phyloP scores from a whole-genome alignment of 164 flowering plant species.

The Kalanchoe fedtschenkoi region DNA sequence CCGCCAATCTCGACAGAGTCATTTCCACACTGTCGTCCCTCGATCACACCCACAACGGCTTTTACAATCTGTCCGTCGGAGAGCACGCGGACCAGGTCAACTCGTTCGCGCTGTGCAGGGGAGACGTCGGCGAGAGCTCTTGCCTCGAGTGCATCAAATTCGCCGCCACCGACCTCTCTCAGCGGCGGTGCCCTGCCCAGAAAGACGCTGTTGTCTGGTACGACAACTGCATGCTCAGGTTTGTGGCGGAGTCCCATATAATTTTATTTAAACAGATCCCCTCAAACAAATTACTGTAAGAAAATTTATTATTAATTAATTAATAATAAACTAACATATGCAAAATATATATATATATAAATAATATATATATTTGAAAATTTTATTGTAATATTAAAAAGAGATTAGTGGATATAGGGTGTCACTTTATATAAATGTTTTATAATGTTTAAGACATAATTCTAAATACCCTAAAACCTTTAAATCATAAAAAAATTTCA shows the following conservation, averaged over 20 bases:
- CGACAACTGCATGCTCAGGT: conserved; percentile 5
- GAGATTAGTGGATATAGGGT: too few relatives aligned
- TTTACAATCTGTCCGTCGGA: conserved; percentile 16
- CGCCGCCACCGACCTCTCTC: not conserved
- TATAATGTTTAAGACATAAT: too few relatives aligned
- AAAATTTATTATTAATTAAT: too few relatives aligned
- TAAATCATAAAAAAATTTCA: too few relatives aligned
- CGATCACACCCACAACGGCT: conserved; percentile 10
- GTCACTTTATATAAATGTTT: too few relatives aligned
- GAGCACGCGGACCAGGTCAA: conserved; percentile 4
- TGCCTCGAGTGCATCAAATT: conserved; percentile 11
- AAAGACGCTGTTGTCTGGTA: not conserved
- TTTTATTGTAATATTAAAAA: too few relatives aligned
- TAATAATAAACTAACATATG: too few relatives aligned
- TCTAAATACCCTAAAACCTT: too few relatives aligned
- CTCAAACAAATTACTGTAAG: too few relatives aligned
- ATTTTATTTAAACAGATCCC: not conserved
- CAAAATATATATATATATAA: too few relatives aligned
- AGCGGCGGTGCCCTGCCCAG: not conserved
- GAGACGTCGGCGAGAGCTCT: not conserved
- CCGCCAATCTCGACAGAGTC: conserved; percentile 15
- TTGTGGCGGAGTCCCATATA: not conserved
- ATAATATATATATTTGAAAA: too few relatives aligned
- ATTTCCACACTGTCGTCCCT: conserved; percentile 15
- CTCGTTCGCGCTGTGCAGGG: conserved; percentile 17